These are phyloP conservation scores for Suillus decipiens DNA, from an alignment of 768 basidiomycete species.

Conservation along the genomic window DNA sequence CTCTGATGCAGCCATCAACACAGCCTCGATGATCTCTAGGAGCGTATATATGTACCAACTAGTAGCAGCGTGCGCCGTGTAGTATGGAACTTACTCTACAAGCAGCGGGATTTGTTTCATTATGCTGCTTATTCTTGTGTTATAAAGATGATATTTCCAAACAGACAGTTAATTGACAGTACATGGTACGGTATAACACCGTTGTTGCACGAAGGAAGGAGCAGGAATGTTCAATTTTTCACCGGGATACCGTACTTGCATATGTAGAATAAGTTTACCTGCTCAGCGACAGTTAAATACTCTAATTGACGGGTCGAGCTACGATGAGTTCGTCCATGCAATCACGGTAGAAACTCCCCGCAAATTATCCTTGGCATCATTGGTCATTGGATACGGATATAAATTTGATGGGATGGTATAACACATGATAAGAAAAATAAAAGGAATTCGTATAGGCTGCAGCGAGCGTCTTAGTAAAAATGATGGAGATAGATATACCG, in stretches of 20 bases:
- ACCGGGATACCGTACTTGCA: neutral
- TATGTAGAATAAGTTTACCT: neutral
- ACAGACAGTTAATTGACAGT: too few relatives aligned
- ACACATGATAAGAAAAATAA: slow-evolving; percentile 27
- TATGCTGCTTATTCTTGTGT: too few relatives aligned
- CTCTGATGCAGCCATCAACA: too few relatives aligned
- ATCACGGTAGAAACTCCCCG: neutral
- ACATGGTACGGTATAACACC: too few relatives aligned
- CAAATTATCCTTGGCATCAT: neutral
- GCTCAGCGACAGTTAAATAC: neutral
- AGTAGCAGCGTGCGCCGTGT: too few relatives aligned
- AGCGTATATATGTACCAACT: too few relatives aligned
- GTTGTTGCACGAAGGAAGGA: too few relatives aligned
- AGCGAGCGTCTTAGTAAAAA: slow-evolving; percentile 20
- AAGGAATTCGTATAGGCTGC: slow-evolving; percentile 19
- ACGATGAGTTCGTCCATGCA: neutral
- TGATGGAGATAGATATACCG: slow-evolving; percentile 10
- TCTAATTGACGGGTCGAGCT: neutral
- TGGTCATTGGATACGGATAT: slow-evolving; percentile 23
- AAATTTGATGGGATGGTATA: slow-evolving; percentile 25
- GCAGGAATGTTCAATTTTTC: neutral
- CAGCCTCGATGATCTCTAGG: too few relatives aligned
- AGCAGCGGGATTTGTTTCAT: too few relatives aligned
- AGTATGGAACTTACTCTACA: too few relatives aligned
- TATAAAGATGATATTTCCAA: too few relatives aligned